Conservation (phyloP, 768 basidiomycete genomes). For the Rhizopogon vesiculosus region DNA sequence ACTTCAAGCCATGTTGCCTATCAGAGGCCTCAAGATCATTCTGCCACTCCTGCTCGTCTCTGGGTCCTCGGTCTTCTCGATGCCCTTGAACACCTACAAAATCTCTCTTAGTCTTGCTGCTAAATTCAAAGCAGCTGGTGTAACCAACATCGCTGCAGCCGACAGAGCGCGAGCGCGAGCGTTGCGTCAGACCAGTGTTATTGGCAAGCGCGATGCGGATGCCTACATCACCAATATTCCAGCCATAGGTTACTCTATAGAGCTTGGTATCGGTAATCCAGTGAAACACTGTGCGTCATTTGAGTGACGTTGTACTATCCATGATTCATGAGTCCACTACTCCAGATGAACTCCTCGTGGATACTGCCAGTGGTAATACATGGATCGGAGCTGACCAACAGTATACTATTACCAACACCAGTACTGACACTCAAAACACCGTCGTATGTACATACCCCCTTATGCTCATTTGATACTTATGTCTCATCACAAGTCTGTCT, state of each 20-base stretch:
- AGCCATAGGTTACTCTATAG: conserved; percentile 18
- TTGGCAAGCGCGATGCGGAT: neutral
- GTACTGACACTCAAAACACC: conserved; percentile 1
- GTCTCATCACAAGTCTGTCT: conserved; percentile 4
- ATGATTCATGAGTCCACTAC: neutral
- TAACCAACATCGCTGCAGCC: neutral
- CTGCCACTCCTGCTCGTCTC: neutral
- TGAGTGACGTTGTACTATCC: neutral
- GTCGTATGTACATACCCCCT: neutral
- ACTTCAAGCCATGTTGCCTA: neutral
- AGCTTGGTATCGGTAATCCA: conserved; percentile 13
- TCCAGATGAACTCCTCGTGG: conserved; percentile 14
- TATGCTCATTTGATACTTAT: neutral
- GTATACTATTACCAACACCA: conserved; percentile 1
- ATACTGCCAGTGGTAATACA: conserved; percentile 16
- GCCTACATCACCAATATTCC: conserved; percentile 5
- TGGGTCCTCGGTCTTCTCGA: neutral
- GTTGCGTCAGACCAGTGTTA: neutral
- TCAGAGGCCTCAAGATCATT: neutral
- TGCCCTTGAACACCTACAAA: neutral
- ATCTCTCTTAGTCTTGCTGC: neutral
- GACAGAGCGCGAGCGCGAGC: neutral
- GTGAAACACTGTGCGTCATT: conserved; percentile 14
- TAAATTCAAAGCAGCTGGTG: conserved; percentile 1
- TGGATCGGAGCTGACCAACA: conserved; percentile 13